These are phyloP conservation scores for Beauveria sp. DNA, from an alignment of 2,329 filamentous ascomycete species.

Conservation along the genomic window DNA sequence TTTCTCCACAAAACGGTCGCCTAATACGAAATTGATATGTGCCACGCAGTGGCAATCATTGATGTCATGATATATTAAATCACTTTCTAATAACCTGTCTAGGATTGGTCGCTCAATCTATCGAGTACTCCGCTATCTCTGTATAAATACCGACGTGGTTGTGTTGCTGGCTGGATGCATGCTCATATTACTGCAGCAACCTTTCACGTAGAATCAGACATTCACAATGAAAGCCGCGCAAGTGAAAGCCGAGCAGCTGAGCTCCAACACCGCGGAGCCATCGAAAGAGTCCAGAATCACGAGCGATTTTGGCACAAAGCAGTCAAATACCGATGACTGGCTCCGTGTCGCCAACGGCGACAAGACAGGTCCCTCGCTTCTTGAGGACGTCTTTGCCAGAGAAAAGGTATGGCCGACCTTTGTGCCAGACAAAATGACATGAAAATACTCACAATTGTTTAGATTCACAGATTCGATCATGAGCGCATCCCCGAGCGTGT, in stretches of 20 bases:
- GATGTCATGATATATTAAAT: constrained; percentile 4
- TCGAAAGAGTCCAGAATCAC: constrained; percentile 55
- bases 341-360: constrained; percentile 56
- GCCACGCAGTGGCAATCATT: background rate
- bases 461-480: constrained; percentile 70
- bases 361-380: constrained; percentile 55
- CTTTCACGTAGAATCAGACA: background rate
- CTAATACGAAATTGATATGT: background rate
- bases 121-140: background rate
- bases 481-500: constrained; percentile 52
- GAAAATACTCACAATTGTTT: background rate
- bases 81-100: background rate
- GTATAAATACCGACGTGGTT: background rate
- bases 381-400: constrained; percentile 65
- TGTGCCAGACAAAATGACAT: background rate
- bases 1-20: background rate
- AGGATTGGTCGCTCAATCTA: background rate
- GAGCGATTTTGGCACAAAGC: constrained; percentile 69
- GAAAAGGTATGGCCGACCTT: constrained; percentile 54
- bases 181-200: background rate
- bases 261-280: constrained; percentile 49
- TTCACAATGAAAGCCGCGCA: background rate
- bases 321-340: constrained; percentile 71
- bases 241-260: constrained; percentile 38
- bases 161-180: background rate